A percentile compares a stretch with the other conserved stretches of the same genome.
These are phyloP conservation scores for Cenchrus purpureus DNA, from an alignment of 176 grass and related monocot species.

Conservation along the genomic window DNA sequence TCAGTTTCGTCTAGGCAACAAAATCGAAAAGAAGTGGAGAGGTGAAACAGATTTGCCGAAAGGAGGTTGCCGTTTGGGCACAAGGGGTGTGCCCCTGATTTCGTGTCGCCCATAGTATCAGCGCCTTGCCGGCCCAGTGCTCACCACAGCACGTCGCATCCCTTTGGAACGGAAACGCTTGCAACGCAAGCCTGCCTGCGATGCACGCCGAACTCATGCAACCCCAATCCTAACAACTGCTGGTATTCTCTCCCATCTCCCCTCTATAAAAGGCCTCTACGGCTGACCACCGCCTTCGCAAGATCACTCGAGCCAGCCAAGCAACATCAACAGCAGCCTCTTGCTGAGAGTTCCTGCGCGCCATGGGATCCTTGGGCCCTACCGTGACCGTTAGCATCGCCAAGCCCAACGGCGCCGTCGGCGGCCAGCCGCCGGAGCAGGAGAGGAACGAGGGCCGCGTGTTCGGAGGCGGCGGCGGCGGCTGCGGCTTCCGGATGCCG, in stretches of 20 bases:
- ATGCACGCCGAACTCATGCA: constrained; percentile 44
- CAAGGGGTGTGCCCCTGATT: constrained; percentile 31
- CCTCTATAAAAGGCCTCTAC: constrained; percentile 35
- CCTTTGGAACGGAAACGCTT: constrained; percentile 49
- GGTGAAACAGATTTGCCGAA: background rate
- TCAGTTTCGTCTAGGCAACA: constrained; percentile 16
- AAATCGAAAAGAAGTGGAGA: background rate
- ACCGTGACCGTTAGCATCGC: constrained; percentile 29
- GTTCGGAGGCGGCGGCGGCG: constrained; percentile 7
- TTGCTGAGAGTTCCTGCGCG: background rate
- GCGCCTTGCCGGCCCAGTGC: constrained; percentile 2
- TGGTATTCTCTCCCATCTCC: no score
- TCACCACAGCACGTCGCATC: constrained; percentile 28
- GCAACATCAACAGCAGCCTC: background rate
- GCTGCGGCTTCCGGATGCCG: constrained; percentile 64
- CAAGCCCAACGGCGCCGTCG: constrained; percentile 31
- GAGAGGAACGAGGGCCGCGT: constrained; percentile 19
- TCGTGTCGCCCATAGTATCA: constrained; percentile 30
- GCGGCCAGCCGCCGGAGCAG: background rate
- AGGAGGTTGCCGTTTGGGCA: constrained; percentile 23
- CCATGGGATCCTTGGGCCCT: constrained; percentile 54
- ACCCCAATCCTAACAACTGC: background rate
- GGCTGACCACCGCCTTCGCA: background rate
- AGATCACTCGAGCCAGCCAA: background rate
- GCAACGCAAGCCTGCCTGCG: background rate